phyloP scores from a whole-genome alignment of 495 filamentous ascomycete species.

The Talaromyces wortmannii region DNA sequence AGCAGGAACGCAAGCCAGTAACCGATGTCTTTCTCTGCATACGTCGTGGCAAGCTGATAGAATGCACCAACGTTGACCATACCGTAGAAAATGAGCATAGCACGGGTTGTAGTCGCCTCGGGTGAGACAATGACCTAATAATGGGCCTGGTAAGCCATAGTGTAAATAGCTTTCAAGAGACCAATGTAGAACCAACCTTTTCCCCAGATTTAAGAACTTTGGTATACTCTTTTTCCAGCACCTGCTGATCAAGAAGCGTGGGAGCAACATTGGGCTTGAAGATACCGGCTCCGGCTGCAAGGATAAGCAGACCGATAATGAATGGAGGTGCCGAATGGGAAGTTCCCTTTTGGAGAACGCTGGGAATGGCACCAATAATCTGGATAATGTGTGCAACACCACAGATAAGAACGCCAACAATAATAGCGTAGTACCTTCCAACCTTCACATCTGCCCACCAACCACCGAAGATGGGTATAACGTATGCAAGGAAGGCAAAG shows the following conservation, averaged over 20 bases:
- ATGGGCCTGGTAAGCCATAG: not conserved
- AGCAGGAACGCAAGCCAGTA: constrained; percentile 30
- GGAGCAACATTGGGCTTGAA: constrained; percentile 37
- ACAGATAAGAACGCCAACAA: constrained; percentile 55
- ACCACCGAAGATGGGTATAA: constrained; percentile 50
- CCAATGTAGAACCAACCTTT: constrained; percentile 1
- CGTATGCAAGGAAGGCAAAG: constrained; percentile 54
- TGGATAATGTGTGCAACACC: constrained; percentile 61
- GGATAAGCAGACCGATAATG: constrained; percentile 43
- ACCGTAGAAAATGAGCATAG: constrained; percentile 30
- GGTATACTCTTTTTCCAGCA: constrained; percentile 18
- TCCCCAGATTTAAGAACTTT: constrained; percentile 29
- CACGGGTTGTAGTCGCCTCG: constrained; percentile 20
- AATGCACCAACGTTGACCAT: constrained; percentile 33
- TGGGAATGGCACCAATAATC: constrained; percentile 51
- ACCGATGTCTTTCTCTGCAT: constrained; percentile 32
- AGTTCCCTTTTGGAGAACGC: constrained; percentile 45
- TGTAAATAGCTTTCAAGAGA: not conserved
- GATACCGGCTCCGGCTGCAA: constrained; percentile 27
- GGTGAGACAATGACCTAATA: constrained; percentile 29
- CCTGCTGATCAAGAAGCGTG: constrained; percentile 26
- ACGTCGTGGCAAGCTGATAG: constrained; percentile 27
- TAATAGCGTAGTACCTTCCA: constrained; percentile 48
- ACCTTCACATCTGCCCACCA: constrained; percentile 53
- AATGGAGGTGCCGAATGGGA: constrained; percentile 45